Evolutionary conservation across 768 basidiomycete species (phyloP), one percentile per base, ranked within the genome.

Genomic region (Boletus reticulatus): DNA sequence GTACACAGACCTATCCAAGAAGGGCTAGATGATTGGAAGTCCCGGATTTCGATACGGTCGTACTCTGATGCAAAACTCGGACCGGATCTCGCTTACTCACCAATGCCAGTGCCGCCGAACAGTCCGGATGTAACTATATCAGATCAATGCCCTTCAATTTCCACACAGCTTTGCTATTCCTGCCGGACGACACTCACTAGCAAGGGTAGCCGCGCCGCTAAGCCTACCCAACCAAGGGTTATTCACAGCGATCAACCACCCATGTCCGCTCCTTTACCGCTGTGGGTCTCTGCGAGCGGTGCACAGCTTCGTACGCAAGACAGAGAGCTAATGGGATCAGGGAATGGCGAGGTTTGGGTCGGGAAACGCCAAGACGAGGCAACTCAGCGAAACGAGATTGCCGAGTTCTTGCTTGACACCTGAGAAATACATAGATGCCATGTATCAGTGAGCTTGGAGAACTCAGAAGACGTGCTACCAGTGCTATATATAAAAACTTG

Each of bases 1-100:
- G 7, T 24, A 20, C 29, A 27, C 57, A 92, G 89, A 48, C 86
- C 86, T 24, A 76, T 80, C 3, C 89, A 89, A 60, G 73, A 68
- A 13, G 84, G 80, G 16, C 75, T 87, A 16, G 85, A 85, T 64
- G 82, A 79, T 36, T 92, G 91, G 91, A 91, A 89, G 66, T 68
- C 79, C 0, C 79, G 78, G 34, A 91, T 88, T 68, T 85, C 91
- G 6, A 87, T 91, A 55, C 81, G 86, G 49, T 79, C 84, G 1
- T 79, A 65, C 43, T 56, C 50, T 8, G 63, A 63, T 34, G 20
- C 60, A 29, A 58, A 54, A 29, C 27, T 69, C 16, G 52, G 47
- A 12, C n/a, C 60, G n/a, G 63, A 64, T 39, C 55, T 56, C 5
- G 45, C 34, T 43, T 44, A 60, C 50, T 34, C 52, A 39, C 58